Evolutionary conservation across 495 filamentous ascomycete species (phyloP), one percentile per base, ranked within the genome.

Genomic region (Peziza echinospora): DNA sequence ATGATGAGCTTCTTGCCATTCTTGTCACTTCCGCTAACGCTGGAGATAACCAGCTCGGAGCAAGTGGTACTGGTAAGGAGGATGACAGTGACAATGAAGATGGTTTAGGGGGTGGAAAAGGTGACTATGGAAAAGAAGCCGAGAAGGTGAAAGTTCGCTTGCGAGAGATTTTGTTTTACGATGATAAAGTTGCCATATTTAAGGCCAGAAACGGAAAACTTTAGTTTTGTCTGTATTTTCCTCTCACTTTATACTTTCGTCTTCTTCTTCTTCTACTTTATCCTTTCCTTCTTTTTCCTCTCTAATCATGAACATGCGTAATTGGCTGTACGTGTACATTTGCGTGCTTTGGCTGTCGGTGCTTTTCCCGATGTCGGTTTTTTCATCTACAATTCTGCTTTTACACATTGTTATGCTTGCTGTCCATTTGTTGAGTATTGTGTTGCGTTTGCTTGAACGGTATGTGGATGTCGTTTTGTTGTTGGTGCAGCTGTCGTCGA

Each of bases 181-280:
- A 91, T 51, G 83, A 91, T 56, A 84, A 84, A 60, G 77, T 89
- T 26, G 76, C 77, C 5, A 77, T 92, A 50, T 87, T 89, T 64
- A 80, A 75, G 62, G 80, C 78, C 9, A 73, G 82, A 44, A 77
- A 84, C 63, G 80, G 76, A 48, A 68, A 69, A 59, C 62, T 87
- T 49, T 86, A 67, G 25, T 2, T 37, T n/a, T 34, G 8, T 37
- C 19, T 7, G 1, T 37, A 13, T 87, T 83, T 10, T 82, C 84
- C 11, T 83, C 84, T 4, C 84, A 82, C 55, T 89, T 83, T 43
- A 94, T 89, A 57, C 93, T 93, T 5, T 93, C 60, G 47, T 86
- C 67, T 55, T 92, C 81, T 61, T 93, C 85, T 57, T n/a, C n/a
- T n/a, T n/a, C n/a, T n/a, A n/a, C n/a, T n/a, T n/a, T n/a, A n/a